Base-by-base conservation (phyloP, 1,284 basidiomycete genomes). In the Sanghuangporus weigelae region DNA sequence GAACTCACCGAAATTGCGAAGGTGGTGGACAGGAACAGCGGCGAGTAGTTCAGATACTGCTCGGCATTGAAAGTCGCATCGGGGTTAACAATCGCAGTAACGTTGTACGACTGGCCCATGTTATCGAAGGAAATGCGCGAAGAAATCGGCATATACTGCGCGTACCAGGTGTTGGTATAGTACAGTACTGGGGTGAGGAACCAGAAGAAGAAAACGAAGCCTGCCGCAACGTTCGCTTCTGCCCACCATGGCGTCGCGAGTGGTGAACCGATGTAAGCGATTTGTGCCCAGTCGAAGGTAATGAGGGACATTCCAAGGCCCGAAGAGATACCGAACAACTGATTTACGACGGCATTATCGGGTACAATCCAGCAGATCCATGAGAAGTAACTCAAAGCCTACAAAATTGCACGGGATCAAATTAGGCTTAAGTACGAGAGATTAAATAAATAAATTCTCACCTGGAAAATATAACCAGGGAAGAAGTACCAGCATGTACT, bases 201-300 rank as follows among this genome's bases (percentile, higher is more conserved):
- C 78, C 86, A 90, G 76, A 85, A 89, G 76, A 89, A 89, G 65
- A 92, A 73, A 16, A 92, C 73, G 72, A 96, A 96, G 1, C 92
- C 93, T 48, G 77, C 79, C 16, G 87, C 83, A 54, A 95, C 81
- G 74, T 97, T 97, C 59, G 89, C 91, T 71, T 87, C 86, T 2
- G 87, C 86, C 87, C 87, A 89, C 87, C 85, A 87, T 0, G 85
- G 85, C 8, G 84, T 84, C 7, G 82, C 79, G 48, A 85, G 78
- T 42, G 87, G 87, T 59, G 83, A 85, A 7, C 83, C 83, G 44
- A 83, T 80, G 68, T 84, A 86, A 5, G 82, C 79, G 59, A 88
- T 83, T 70, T 89, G 85, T n/a, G 83, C 76, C 89, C 89, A 90
- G 67, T 89, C 86, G 63, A 89, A 88, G n/a, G 86, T 88, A 57